Conservation (phyloP, 306 rosid species). For the Lupinus albus region DNA sequence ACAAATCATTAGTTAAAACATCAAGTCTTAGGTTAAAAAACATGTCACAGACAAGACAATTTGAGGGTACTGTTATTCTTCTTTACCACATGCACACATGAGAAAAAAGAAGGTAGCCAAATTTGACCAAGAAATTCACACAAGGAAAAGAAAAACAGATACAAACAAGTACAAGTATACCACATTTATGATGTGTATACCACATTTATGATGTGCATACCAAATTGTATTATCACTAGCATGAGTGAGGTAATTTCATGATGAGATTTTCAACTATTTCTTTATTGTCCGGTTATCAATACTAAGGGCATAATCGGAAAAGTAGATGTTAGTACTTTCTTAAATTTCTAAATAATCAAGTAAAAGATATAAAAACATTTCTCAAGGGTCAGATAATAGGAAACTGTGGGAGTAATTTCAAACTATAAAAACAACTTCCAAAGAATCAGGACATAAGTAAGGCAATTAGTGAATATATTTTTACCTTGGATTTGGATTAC, state of each 20-base stretch:
- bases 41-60: conserved; percentile 15
- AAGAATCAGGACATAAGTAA: conserved; percentile 24
- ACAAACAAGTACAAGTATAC: not conserved
- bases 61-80: not conserved
- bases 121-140: conserved; percentile 38
- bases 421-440: conserved; percentile 30
- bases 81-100: conserved; percentile 20
- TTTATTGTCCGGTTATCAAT: not conserved
- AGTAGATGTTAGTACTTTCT: no score
- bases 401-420: no score
- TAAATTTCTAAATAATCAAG: no score
- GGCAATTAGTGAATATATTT: not conserved
- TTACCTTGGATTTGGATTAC: conserved; percentile 97
- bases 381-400: no score
- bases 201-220: not conserved
- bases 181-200: conserved; percentile 14
- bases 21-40: not conserved
- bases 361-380: no score
- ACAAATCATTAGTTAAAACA: not conserved
- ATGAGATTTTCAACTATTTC: not conserved
- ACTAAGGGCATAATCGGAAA: no score
- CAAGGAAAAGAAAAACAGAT: conserved; percentile 5
- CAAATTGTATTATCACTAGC: not conserved
- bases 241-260: conserved; percentile 12
- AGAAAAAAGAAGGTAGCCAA: conserved; percentile 22